A percentile compares a stretch with the other conserved stretches of the same genome.
Evolutionary conservation across 306 rosid genomes (phyloP).

Genomic region (Abrus pulchellus): DNA sequence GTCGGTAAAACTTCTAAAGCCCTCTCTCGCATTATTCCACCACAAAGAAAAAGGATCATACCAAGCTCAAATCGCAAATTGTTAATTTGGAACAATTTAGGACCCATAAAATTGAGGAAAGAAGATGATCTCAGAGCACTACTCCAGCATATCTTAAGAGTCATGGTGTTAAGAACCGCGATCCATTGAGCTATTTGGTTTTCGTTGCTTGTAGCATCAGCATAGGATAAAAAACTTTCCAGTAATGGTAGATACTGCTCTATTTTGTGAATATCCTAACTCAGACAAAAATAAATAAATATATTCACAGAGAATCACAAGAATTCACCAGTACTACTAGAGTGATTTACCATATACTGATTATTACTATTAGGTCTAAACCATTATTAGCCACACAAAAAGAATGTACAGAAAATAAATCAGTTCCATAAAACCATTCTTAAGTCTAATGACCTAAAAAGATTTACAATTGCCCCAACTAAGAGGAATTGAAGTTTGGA

Average conservation of each 20-base stretch:
- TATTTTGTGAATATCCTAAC: constrained; percentile 73
- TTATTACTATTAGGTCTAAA: background rate
- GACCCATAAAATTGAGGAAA: constrained; percentile 62
- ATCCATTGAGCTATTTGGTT: constrained; percentile 54
- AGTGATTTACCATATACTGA: background rate
- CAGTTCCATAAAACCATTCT: background rate
- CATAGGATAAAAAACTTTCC: constrained; percentile 63
- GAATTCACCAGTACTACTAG: background rate
- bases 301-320: constrained; percentile 6
- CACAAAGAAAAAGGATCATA: constrained; percentile 75
- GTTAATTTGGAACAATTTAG: constrained; percentile 66
- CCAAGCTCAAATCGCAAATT: constrained; percentile 71
- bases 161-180: constrained; percentile 47
- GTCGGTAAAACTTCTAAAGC: constrained; percentile 71
- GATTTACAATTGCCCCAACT: background rate
- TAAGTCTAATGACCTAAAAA: background rate
- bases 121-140: constrained; percentile 69
- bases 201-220: constrained; percentile 42
- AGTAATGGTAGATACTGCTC: constrained; percentile 76
- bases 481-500: background rate
- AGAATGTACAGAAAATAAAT: background rate
- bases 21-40: constrained; percentile 73
- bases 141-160: constrained; percentile 73
- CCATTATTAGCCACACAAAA: constrained; percentile 25
- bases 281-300: constrained; percentile 39